Percentiles rank a stretch among this genome's conserved stretches.
These are phyloP conservation scores for Bacidia rubella DNA, from an alignment of 495 filamentous ascomycete species.

Conservation along the genomic window DNA sequence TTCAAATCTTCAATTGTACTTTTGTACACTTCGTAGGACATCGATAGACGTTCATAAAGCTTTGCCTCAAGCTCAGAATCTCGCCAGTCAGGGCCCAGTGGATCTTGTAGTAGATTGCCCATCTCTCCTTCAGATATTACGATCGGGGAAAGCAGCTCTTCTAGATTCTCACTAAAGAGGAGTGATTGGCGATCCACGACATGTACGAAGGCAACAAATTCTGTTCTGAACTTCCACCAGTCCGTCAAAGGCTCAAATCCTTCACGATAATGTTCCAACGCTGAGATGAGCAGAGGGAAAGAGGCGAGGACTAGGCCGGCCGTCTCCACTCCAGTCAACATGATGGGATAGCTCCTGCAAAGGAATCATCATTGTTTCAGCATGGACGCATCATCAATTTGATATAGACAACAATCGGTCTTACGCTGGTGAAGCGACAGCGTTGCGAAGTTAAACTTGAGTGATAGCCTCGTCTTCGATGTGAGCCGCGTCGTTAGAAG, in stretches of 20 bases:
- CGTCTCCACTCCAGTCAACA: slow-evolving; percentile 26
- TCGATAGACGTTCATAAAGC: background rate
- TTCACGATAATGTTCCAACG: slow-evolving; percentile 23
- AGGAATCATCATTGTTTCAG: background rate
- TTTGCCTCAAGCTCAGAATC: background rate
- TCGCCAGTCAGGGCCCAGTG: background rate
- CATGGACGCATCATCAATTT: too few species aligned
- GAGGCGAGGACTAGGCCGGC: slow-evolving; percentile 22
- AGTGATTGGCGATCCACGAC: background rate
- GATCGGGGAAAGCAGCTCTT: slow-evolving; percentile 1
- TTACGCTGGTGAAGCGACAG: too few species aligned
- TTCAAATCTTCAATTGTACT: background rate
- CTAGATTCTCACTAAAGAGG: slow-evolving; percentile 5
- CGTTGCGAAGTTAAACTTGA: too few species aligned
- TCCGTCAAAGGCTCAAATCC: slow-evolving; percentile 14
- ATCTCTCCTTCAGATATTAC: background rate
- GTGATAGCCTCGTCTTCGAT: too few species aligned
- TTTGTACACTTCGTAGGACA: background rate
- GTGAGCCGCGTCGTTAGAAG: too few species aligned
- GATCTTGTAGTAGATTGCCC: background rate
- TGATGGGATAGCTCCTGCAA: background rate
- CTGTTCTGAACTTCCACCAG: slow-evolving; percentile 14
- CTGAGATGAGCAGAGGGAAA: slow-evolving; percentile 22
- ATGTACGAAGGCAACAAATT: slow-evolving; percentile 3
- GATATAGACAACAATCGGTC: too few species aligned